Conservation (phyloP, 2,329 filamentous ascomycete genomes). For the Zymoseptoria tritici region DNA sequence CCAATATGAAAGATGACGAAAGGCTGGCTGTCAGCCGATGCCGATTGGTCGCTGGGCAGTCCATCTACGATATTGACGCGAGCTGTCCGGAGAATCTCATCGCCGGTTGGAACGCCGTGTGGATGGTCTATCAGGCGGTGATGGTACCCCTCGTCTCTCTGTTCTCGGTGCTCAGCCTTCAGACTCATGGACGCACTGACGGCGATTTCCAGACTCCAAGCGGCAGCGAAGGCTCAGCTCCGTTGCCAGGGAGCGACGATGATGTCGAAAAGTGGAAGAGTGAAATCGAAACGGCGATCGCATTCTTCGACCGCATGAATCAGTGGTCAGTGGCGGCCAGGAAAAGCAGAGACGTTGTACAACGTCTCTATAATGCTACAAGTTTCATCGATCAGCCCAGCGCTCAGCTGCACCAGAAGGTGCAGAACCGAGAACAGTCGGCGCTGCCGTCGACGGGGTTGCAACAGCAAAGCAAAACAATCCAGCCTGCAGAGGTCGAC, state of each 20-base stretch:
- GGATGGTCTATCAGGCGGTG: conserved; percentile 72
- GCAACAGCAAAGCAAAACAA: not conserved
- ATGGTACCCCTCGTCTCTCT: conserved; percentile 72
- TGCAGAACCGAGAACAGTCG: conserved; percentile 14
- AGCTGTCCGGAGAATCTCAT: conserved; percentile 69
- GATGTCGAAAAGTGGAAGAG: conserved; percentile 35
- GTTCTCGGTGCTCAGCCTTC: conserved; percentile 38
- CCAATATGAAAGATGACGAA: conserved; percentile 53
- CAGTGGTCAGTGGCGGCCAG: conserved; percentile 40
- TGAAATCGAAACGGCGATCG: conserved; percentile 36
- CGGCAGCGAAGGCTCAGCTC: conserved; percentile 22
- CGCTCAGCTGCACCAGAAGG: conserved; percentile 16
- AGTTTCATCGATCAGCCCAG: conserved; percentile 23
- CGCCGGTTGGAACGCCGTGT: conserved; percentile 72
- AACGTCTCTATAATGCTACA: conserved; percentile 35
- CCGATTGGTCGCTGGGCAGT: conserved; percentile 59
- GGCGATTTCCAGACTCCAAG: conserved; percentile 37
- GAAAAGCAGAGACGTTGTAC: conserved; percentile 36
- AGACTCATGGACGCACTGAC: not conserved
- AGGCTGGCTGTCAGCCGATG: conserved; percentile 61
- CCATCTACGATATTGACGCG: conserved; percentile 63
- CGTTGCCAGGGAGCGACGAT: conserved; percentile 16
- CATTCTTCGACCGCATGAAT: conserved; percentile 38
- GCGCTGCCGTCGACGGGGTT: conserved; percentile 4
- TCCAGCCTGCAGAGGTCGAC: not conserved